phyloP scores from a whole-genome alignment of 352 stramenopile species.

The Thraustotheca clavata region DNA sequence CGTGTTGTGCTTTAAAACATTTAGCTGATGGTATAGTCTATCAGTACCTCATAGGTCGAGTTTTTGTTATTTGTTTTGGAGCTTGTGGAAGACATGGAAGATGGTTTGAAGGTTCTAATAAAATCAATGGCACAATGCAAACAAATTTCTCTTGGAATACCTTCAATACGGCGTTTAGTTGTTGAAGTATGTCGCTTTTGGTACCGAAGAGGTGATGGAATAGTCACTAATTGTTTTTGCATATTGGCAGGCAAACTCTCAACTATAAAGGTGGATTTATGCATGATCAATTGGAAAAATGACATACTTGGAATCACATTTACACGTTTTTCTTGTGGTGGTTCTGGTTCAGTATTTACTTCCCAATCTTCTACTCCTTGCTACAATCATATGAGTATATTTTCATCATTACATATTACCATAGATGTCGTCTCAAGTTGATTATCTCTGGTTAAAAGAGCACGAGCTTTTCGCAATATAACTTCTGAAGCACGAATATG shows the following conservation, averaged over 20 bases:
- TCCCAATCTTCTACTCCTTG: neutral
- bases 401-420: neutral
- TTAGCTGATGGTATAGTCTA: no score
- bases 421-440: neutral
- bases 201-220: slow-evolving; percentile 1
- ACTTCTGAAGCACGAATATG: slow-evolving; percentile 2
- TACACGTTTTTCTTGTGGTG: neutral
- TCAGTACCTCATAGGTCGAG: no score
- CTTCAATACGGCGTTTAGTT: no score
- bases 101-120: no score
- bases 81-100: no score
- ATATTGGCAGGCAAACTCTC: neutral
- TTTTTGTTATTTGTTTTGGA: no score
- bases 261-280: neutral
- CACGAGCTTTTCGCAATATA: neutral
- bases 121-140: no score
- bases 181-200: neutral
- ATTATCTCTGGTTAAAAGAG: neutral
- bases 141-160: no score
- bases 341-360: neutral
- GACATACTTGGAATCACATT: neutral
- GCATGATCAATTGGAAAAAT: neutral
- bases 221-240: neutral
- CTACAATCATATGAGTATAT: neutral
- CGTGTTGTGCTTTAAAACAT: no score